phyloP scores from a whole-genome alignment of 768 basidiomycete species.

The Pleurotus giganteus region DNA sequence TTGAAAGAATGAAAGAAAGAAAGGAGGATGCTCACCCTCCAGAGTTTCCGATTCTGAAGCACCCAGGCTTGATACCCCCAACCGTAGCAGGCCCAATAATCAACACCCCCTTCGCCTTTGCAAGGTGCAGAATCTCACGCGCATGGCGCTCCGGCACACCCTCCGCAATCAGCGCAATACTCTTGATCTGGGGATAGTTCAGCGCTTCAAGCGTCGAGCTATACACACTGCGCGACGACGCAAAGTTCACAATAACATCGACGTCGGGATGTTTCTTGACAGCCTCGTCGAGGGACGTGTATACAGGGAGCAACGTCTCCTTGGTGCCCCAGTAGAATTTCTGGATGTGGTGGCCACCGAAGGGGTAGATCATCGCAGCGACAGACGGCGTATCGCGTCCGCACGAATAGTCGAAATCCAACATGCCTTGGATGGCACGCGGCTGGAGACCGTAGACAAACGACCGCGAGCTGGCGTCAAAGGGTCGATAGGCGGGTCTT shows the following conservation, averaged over 20 bases:
- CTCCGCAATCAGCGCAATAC: conserved; percentile 93
- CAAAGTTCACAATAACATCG: conserved; percentile 98
- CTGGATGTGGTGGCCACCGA: conserved; percentile 99
- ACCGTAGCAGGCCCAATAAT: conserved; percentile 97
- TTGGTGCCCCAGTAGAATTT: conserved; percentile 99
- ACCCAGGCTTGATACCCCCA: conserved; percentile 99
- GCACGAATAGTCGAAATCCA: conserved; percentile 99
- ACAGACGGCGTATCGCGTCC: conserved; percentile 89
- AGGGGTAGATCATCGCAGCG: conserved; percentile 99
- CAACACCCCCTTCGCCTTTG: conserved; percentile 80
- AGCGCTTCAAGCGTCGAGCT: conserved; percentile 92
- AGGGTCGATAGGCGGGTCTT: conserved; percentile 86
- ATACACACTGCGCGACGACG: conserved; percentile 91
- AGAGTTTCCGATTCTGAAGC: conserved; percentile 99
- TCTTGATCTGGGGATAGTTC: conserved; percentile 50
- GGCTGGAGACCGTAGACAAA: conserved; percentile 99
- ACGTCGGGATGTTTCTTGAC: conserved; percentile 94
- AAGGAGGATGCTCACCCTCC: conserved; percentile 65
- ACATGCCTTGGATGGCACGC: conserved; percentile 93
- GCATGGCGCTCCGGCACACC: conserved; percentile 99
- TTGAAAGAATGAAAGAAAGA: background rate
- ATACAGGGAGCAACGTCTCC: conserved; percentile 97
- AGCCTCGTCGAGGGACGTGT: conserved; percentile 89
- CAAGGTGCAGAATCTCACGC: conserved; percentile 90
- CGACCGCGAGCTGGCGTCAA: conserved; percentile 90